Evolutionary conservation across 1,284 basidiomycete species (phyloP), one percentile per base, ranked within the genome.

Genomic region (Melampsora americana): DNA sequence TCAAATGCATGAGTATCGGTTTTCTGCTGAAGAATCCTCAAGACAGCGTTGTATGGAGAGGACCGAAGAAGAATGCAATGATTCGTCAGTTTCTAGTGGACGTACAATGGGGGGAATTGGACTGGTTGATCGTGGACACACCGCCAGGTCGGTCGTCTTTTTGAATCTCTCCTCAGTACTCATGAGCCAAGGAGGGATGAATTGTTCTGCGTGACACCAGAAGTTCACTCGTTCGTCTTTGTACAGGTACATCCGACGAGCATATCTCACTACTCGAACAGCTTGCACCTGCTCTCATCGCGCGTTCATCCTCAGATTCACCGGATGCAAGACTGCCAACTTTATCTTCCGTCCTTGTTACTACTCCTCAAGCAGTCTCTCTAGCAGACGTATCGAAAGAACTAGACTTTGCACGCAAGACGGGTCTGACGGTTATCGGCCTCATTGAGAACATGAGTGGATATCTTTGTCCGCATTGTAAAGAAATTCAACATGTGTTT

Each of bases 61-160:
- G 96, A 0, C 96, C 96, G 46, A 99, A 99, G 87, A 99, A 99
- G 87, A 97, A 97, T 81, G 96, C 93, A 65, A 99, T 99, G 96
- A 98, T 99, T 81, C 86, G 94, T 80, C 96, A 99, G 85, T 99
- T 99, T 82, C 84, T 99, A 82, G 90, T 89, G 80, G 95, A 99
- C 81, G 96, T 99, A 14, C 85, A 93, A 78, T 99, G 96, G 96
- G 95, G 94, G 67, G 90, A 93, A 62, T 85, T 98, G 77, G 96
- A 99, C 84, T 99, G 95, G 85, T 86, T 99, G 66, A 89, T 99
- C 70, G 90, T 99, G 77, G 96, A 99, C 83, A 99, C 96, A 5
- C 96, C 95, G 7, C 95, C 95, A 80, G 95, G 94, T 93, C 79
- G 79, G 89, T 64, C 35, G 35, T 32, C n/a, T 30, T 39, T 60